Base-by-base conservation (phyloP, 106 monocot species). In the Allium sativum region DNA sequence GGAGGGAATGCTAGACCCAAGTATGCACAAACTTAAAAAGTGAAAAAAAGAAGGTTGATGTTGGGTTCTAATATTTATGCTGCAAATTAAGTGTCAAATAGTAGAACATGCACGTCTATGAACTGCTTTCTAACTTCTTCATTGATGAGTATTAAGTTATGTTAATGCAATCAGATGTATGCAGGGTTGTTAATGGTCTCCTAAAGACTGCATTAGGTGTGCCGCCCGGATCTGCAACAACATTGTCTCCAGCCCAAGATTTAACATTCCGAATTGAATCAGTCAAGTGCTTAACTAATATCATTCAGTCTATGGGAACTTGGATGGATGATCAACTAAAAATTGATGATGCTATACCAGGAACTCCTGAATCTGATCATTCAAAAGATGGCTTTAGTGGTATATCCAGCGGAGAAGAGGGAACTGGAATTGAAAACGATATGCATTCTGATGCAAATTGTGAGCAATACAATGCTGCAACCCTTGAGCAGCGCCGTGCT, bases 171-270 rank as follows among this genome's bases (percentile, higher is more conserved):
- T 82, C 84, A 93, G 87, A 84, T 82, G 18, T 67, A 84, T 87
- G 68, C 91, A 98, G 98, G 98, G 81, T 88, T 74, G 88, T 92
- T 51, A 92, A 85, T 78, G 98, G 91, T 17, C 88, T 98, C 70
- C 45, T 92, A 44, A 98, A 98, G 70, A 98, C 98, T 72, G 82
- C 82, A 62, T 67, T 88, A 61, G 98, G 92, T 65, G 88, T 88
- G 31, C 85, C 98, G 52, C 76, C 92, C 61, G 88, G 98, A 58
- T 82, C 92, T 65, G 19, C 68, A 15, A 98, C 92, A 59, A 80
- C 92, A 65, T 69, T 98, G 42, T 80, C 98, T 10, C 74, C 80
- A 63, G 78, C 88, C 7, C 98, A 98, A 55, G 92, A 98, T 70
- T 58, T 56, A 45, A 80, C 85, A 52, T 84, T 98, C 59, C 77